A percentile compares a stretch with the other conserved stretches of the same genome.
phyloP scores from a whole-genome alignment of 2,329 filamentous ascomycete genomes.

The Monosporascus sp. region DNA sequence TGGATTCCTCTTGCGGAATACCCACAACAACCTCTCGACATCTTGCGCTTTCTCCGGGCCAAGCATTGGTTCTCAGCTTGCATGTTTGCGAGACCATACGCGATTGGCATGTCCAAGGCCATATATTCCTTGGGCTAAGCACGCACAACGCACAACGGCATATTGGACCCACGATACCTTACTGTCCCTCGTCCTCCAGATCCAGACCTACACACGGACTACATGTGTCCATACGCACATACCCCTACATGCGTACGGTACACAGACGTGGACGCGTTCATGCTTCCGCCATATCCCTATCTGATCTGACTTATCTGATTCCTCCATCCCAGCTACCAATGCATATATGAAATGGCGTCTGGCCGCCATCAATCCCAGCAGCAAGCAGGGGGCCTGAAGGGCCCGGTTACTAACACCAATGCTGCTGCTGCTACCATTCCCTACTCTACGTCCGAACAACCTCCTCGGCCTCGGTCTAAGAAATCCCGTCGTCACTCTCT shows the following conservation, averaged over 20 bases:
- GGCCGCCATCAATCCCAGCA: constrained; percentile 7
- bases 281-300: not conserved
- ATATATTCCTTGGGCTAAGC: not conserved
- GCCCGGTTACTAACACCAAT: constrained; percentile 4
- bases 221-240: not conserved
- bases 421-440: constrained; percentile 5
- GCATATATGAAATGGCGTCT: constrained; percentile 12
- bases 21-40: not conserved
- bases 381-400: constrained; percentile 2
- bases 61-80: not conserved
- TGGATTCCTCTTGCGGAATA: not conserved
- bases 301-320: not conserved
- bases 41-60: not conserved
- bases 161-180: not conserved
- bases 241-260: not conserved
- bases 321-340: constrained; percentile 5
- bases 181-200: not conserved
- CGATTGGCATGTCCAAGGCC: not conserved
- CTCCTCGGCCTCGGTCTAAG: constrained; percentile 9
- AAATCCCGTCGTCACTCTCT: constrained; percentile 32
- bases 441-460: constrained; percentile 13
- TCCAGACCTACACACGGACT: not conserved
- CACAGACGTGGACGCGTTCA: not conserved
- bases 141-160: not conserved
- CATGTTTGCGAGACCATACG: not conserved